Evolutionary conservation across 208 protist species (phyloP).

Genomic region (Trypanosoma caninum): DNA sequence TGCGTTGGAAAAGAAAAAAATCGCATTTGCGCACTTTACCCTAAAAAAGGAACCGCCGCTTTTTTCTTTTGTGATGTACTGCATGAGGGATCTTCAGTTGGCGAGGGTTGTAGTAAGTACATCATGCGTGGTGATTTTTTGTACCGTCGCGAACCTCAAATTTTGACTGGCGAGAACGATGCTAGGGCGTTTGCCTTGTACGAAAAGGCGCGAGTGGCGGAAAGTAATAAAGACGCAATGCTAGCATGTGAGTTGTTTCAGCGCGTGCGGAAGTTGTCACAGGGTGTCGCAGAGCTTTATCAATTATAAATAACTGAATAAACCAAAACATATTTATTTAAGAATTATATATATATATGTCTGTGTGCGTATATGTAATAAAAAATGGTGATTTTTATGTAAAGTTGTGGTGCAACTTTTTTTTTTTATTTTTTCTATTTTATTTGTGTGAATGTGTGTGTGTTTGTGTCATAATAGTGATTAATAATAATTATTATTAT

Average conservation of each 20-base stretch:
- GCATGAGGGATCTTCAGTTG: constrained; percentile 80
- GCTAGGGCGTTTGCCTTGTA: constrained; percentile 67
- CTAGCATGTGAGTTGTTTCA: constrained; percentile 74
- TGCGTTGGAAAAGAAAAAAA: constrained; percentile 43
- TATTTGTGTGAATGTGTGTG: not conserved
- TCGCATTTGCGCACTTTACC: constrained; percentile 50
- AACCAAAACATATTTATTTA: not conserved
- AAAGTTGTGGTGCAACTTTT: constrained; percentile 4
- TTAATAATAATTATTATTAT: no score
- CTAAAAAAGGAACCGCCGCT: constrained; percentile 64
- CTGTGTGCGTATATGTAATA: not conserved
- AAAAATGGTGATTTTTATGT: not conserved
- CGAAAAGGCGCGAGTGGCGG: constrained; percentile 64
- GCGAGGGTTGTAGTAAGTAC: constrained; percentile 63
- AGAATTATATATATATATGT: not conserved
- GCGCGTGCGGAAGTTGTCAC: constrained; percentile 61
- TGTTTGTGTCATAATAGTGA: not conserved
- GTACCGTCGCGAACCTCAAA: constrained; percentile 71
- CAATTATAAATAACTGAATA: constrained; percentile 45
- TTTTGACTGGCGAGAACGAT: constrained; percentile 61
- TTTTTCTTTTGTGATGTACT: constrained; percentile 88
- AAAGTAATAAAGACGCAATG: constrained; percentile 68
- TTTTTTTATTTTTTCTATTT: not conserved
- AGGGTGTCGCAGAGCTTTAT: constrained; percentile 74
- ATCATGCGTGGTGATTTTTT: constrained; percentile 85